Evolutionary conservation across 495 filamentous ascomycete species (phyloP), one percentile per base, ranked within the genome.

Genomic region (Penicillium malachiteum): DNA sequence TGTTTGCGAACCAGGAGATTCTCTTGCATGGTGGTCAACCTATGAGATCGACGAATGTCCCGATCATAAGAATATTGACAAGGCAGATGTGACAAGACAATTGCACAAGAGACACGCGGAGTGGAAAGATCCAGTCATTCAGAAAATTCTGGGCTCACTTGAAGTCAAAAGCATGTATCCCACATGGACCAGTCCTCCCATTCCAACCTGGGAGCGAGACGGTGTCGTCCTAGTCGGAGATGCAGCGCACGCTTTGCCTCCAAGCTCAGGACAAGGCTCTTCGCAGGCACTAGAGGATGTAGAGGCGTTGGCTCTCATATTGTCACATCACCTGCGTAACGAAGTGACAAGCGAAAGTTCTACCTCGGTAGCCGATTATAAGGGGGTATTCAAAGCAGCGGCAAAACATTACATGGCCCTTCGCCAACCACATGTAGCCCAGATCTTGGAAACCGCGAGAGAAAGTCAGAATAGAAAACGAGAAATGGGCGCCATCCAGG

Each of bases 41-140:
- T 80, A 79, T 57, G 59, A 67, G 7, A 65, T 73, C 3, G 58
- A 69, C 33, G 43, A 68, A 21, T 73, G 72, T 26, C 76, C 77
- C 0, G 57, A 71, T 46, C 59, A 65, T 32, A 61, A 63, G 48
- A 70, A 64, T 12, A 59, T 82, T 12, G 67, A 81, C 58, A 55
- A 58, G 17, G 70, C 68, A 0, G 62, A 66, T 17, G 71, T 82
- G 38, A 68, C 63, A 10, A 54, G 54, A 30, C 71, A 77, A 53
- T 66, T 84, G 17, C 67, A 63, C 5, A 58, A 73, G 51, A 71
- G 81, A 12, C 79, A 84, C 49, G 57, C 57, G 3, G 38, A 67
- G 13, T 83, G 79, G 79, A 66, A 65, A 17, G 78, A 84, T 46
- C 81, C 81, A 0, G 71, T 80, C 13, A 65, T 85, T 21, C 70